Evolutionary conservation across 768 basidiomycete genomes (phyloP).

Genomic region (Harrya chromipes): DNA sequence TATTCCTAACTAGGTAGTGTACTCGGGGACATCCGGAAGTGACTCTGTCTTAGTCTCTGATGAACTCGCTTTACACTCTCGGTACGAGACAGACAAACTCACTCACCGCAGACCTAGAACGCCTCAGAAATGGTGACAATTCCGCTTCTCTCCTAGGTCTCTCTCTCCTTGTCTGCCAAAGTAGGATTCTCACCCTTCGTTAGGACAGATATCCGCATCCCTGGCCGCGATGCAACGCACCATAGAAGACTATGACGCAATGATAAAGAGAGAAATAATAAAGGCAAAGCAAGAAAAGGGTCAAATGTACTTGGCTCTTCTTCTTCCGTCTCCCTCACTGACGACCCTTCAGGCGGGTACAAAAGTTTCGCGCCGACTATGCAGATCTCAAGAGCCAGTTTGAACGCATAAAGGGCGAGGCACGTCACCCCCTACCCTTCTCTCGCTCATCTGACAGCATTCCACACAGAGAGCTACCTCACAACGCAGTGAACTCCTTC

Average conservation of each 20-base stretch:
- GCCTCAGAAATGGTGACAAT: conserved; percentile 74
- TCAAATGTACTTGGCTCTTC: conserved; percentile 57
- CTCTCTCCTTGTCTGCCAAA: conserved; percentile 12
- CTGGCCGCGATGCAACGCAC: conserved; percentile 92
- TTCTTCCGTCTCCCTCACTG: conserved; percentile 2
- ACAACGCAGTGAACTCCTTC: conserved; percentile 64
- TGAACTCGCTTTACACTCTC: conserved; percentile 95
- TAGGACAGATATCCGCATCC: conserved; percentile 98
- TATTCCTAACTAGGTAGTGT: background rate
- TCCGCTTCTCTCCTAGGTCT: conserved; percentile 83
- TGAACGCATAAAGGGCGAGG: conserved; percentile 69
- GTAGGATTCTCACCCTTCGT: conserved; percentile 17
- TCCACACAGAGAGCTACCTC: conserved; percentile 51
- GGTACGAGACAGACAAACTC: conserved; percentile 91
- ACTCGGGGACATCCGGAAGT: conserved; percentile 11
- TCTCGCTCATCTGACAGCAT: background rate
- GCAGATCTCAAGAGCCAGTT: conserved; percentile 79
- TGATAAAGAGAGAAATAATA: conserved; percentile 95
- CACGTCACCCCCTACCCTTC: background rate
- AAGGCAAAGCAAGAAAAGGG: conserved; percentile 97
- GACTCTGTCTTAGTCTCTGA: conserved; percentile 31
- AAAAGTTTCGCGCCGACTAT: conserved; percentile 89
- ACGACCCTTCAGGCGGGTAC: conserved; percentile 66
- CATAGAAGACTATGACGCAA: conserved; percentile 95
- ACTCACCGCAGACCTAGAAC: conserved; percentile 81